Evolutionary conservation across 345 rosid species (phyloP).

Genomic region (Brassica juncea): DNA sequence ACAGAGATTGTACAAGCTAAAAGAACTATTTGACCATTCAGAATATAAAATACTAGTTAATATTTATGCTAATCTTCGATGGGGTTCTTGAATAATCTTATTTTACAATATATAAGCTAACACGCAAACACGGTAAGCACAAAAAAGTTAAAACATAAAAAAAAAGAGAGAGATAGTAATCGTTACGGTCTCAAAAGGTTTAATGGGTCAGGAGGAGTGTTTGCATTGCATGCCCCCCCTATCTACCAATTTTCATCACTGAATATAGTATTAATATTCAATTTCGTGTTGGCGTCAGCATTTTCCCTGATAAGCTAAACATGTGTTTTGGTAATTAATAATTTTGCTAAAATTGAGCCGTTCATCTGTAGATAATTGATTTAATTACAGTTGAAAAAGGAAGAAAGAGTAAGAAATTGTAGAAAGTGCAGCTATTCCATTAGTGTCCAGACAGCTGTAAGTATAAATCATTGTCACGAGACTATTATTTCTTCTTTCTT

Average conservation of each 20-base stretch:
- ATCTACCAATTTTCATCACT: background rate
- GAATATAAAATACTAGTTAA: too few relatives aligned
- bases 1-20: too few relatives aligned
- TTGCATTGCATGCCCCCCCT: background rate
- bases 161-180: background rate
- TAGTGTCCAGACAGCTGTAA: slow-evolving; percentile 29
- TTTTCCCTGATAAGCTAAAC: background rate
- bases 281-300: background rate
- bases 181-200: background rate
- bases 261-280: background rate
- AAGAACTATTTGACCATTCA: too few relatives aligned
- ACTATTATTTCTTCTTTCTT: background rate
- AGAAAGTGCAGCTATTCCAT: slow-evolving; percentile 34
- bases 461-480: slow-evolving; percentile 31
- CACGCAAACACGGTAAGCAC: background rate
- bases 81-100: background rate
- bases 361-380: background rate
- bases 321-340: background rate
- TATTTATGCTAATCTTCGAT: too few relatives aligned
- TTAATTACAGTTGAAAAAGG: too few relatives aligned
- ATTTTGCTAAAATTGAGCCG: background rate
- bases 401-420: background rate
- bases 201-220: background rate
- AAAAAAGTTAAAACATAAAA: too few relatives aligned
- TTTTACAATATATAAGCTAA: background rate